Evolutionary conservation across 768 basidiomycete genomes (phyloP).

Genomic region (Mycena rosella): DNA sequence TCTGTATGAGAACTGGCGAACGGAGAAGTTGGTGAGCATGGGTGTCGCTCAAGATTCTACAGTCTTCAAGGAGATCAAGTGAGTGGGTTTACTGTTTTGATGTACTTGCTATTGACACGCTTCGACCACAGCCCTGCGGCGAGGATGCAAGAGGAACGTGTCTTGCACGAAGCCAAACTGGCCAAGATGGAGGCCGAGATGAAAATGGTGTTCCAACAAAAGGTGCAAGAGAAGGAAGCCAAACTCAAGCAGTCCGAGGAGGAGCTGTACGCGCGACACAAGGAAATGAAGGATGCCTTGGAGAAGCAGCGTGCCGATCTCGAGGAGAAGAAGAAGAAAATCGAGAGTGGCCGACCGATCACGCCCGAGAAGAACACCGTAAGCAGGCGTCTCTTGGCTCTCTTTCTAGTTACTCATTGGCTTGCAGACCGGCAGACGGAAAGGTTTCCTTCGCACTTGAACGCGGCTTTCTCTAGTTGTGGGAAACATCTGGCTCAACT

Average conservation of each 20-base stretch:
- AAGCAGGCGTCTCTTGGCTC: constrained; percentile 48
- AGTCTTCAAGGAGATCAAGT: constrained; percentile 99
- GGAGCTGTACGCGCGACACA: constrained; percentile 97
- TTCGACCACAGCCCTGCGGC: constrained; percentile 82
- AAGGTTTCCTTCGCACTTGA: constrained; percentile 81
- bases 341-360: constrained; percentile 94
- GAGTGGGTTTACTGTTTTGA: constrained; percentile 49
- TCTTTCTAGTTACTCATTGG: constrained; percentile 35
- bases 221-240: constrained; percentile 99
- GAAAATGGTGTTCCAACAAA: constrained; percentile 99
- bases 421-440: constrained; percentile 72
- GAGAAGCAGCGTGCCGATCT: constrained; percentile 96
- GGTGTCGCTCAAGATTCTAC: constrained; percentile 97
- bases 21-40: constrained; percentile 96
- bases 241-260: constrained; percentile 99
- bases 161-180: constrained; percentile 96
- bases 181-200: constrained; percentile 99
- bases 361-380: constrained; percentile 95
- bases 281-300: constrained; percentile 99
- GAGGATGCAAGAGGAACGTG: constrained; percentile 95
- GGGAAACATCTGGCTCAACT: constrained; percentile 48
- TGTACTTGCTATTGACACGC: constrained; percentile 35
- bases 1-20: constrained; percentile 98
- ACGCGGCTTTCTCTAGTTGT: constrained; percentile 38
- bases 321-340: constrained; percentile 97